Conservation (phyloP, 257 asterid species). For the Ajuga chamaepitys region DNA sequence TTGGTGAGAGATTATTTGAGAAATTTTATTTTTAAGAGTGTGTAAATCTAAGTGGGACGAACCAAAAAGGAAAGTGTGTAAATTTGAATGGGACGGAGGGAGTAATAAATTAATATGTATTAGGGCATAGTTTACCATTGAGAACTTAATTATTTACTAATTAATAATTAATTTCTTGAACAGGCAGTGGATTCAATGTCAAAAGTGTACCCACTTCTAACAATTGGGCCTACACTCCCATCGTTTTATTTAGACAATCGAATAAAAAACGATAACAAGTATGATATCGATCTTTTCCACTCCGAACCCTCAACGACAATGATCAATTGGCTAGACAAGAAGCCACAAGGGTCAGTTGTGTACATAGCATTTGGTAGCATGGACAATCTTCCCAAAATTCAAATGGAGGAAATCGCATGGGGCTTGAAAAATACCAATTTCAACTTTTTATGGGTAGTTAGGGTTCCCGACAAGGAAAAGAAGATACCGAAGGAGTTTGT, state of each 20-base stretch:
- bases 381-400: slow-evolving; percentile 35
- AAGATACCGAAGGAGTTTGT: slow-evolving; percentile 34
- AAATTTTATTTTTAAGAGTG: no score
- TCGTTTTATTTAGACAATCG: slow-evolving; percentile 55
- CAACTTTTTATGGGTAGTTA: slow-evolving; percentile 59
- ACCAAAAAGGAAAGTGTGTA: no score
- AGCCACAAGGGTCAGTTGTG: slow-evolving; percentile 51
- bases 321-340: slow-evolving; percentile 44
- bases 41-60: no score
- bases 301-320: slow-evolving; percentile 23
- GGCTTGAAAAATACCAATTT: slow-evolving; percentile 29
- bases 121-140: no score
- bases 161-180: not conserved
- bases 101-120: no score
- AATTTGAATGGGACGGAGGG: no score
- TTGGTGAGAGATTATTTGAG: no score
- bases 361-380: slow-evolving; percentile 81
- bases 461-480: slow-evolving; percentile 23
- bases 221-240: slow-evolving; percentile 82
- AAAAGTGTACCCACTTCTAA: slow-evolving; percentile 26
- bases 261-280: slow-evolving; percentile 34
- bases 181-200: slow-evolving; percentile 57
- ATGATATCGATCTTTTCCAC: slow-evolving; percentile 45
- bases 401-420: slow-evolving; percentile 55
- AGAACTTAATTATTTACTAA: no score